These are phyloP conservation scores for Neurospora sp. DNA, from an alignment of 495 filamentous ascomycete genomes.

Conservation along the genomic window DNA sequence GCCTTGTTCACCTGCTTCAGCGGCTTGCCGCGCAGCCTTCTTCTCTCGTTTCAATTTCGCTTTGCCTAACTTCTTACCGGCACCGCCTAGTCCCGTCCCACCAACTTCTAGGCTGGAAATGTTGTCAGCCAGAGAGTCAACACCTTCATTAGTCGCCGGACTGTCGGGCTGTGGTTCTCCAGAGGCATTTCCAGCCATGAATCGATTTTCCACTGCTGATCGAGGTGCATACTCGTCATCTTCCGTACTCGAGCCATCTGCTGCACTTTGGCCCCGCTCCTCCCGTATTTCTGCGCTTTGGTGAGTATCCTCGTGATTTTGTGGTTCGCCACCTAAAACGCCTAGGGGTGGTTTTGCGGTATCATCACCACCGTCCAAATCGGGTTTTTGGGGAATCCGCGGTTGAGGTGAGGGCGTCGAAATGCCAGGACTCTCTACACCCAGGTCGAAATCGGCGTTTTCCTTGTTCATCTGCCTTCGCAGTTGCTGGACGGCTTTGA, in stretches of 20 bases:
- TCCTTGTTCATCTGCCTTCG: constrained; percentile 75
- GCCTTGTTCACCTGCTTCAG: constrained; percentile 24
- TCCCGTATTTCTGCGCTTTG: not conserved
- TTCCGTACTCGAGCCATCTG: constrained; percentile 10
- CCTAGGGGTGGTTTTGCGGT: not conserved
- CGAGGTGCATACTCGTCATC: constrained; percentile 38
- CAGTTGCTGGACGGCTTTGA: constrained; percentile 72
- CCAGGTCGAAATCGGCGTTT: constrained; percentile 49
- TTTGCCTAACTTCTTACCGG: constrained; percentile 58
- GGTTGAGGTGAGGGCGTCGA: constrained; percentile 36
- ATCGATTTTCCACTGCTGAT: constrained; percentile 28
- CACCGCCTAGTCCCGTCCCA: constrained; percentile 6
- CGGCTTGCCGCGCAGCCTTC: constrained; percentile 55
- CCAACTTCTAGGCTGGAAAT: constrained; percentile 8
- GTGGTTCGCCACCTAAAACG: not conserved
- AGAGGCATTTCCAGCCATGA: constrained; percentile 7
- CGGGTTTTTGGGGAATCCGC: not conserved
- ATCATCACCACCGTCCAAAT: not conserved
- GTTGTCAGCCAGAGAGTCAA: constrained; percentile 7
- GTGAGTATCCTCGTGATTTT: not conserved
- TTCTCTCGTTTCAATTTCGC: constrained; percentile 84
- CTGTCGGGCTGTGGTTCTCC: not conserved
- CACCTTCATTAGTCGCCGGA: not conserved
- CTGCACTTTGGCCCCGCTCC: not conserved
- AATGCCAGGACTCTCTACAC: constrained; percentile 18